These are phyloP conservation scores for Chlorella sp. DNA, from an alignment of 139 green algal species.

Conservation along the genomic window DNA sequence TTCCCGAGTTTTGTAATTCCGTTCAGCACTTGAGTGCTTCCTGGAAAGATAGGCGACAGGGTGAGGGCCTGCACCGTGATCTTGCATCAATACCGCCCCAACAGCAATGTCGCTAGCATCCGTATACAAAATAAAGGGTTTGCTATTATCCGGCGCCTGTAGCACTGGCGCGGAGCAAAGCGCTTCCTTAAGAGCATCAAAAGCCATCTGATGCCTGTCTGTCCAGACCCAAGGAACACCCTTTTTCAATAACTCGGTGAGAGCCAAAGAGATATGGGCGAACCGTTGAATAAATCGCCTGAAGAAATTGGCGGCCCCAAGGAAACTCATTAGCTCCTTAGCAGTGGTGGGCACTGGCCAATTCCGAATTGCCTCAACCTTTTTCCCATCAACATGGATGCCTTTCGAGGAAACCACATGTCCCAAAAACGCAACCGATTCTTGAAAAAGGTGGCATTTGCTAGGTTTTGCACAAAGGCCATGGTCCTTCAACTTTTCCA, in stretches of 20 bases:
- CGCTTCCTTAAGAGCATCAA: constrained; percentile 21
- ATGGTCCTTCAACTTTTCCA: constrained; percentile 46
- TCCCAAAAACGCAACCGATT: constrained; percentile 40
- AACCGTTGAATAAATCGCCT: constrained; percentile 57
- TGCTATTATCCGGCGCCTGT: neutral
- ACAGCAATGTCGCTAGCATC: constrained; percentile 48
- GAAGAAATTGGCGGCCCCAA: constrained; percentile 68
- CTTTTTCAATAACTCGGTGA: constrained; percentile 12
- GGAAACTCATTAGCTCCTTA: constrained; percentile 52
- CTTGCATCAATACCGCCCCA: constrained; percentile 37
- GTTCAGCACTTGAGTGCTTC: constrained; percentile 47
- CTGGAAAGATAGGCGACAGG: constrained; percentile 51
- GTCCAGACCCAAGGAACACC: neutral
- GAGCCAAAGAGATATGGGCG: constrained; percentile 37
- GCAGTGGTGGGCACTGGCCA: constrained; percentile 46
- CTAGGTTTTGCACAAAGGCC: constrained; percentile 41
- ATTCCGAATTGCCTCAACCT: constrained; percentile 52
- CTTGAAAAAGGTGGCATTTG: constrained; percentile 26
- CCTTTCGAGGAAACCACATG: constrained; percentile 33
- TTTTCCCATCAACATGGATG: constrained; percentile 43
- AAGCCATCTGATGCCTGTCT: neutral
- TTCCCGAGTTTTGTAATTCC: constrained; percentile 56
- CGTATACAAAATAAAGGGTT: constrained; percentile 14
- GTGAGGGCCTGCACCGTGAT: neutral
- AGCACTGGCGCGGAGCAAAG: constrained; percentile 11